Base-by-base conservation (phyloP, 352 stramenopile genomes). In the Phytophthora macrochlamydospora region DNA sequence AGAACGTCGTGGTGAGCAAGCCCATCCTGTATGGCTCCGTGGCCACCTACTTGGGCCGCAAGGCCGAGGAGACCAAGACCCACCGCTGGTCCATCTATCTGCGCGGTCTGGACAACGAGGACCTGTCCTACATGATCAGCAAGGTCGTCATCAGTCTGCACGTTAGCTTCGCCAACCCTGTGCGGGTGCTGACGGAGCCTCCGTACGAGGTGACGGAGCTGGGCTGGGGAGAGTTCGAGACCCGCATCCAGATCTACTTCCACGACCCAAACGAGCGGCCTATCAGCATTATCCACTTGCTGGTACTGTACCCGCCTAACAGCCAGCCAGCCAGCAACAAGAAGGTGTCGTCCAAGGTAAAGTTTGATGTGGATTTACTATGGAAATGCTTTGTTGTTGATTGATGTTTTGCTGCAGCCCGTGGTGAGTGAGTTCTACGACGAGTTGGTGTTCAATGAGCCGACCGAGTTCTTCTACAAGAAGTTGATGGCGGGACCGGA, bases 61-160 rank as follows among this genome's bases (percentile, higher is more conserved):
- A 98, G 59, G 89, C 90, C 0, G 94, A 98, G 68, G 93, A 98
- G 78, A 96, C 92, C 53, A 93, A 97, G 77, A 98, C 96, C 7
- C 96, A 99, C 60, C 76, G 92, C 58, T 98, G 95, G 95, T 98
- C 83, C 35, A 97, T 98, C 62, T 98, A 97, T 71, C 68, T 99
- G 35, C 89, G 97, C 55, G 94, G 94, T 52, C 87, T 91, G 37
- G 89, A 98, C 61, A 87, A 96, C 37, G 95, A 98, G 73, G 96
- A 99, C 75, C 78, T 99, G 13, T 96, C 83, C 29, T 91, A 93
- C 62, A 97, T 98, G 72, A 89, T 99, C 72, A 90, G 83, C 62
- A 99, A 99, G 81, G 95, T 98, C n/a, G 88, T 98, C 42, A 99
- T 99, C 78, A 98, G 93, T 61, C 76, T 99, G 31, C 97, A 99